Base-by-base conservation (phyloP, 768 basidiomycete genomes). In the Tricholoma sp. region DNA sequence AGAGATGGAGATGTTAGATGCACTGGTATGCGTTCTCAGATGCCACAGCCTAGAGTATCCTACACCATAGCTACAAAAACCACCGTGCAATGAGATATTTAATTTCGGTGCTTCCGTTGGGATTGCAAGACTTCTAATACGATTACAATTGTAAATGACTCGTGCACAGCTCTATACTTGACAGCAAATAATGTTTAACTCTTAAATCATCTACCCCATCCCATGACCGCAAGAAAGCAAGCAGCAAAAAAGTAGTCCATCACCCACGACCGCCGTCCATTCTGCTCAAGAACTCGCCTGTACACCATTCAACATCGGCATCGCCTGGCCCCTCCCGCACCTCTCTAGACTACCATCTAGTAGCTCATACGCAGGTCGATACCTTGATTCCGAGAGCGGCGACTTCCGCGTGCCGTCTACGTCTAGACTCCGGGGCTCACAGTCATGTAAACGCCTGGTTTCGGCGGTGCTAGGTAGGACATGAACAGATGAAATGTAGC, bases 321-420 rank as follows among this genome's bases (percentile, higher is more conserved):
- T 13, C 6, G 54, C 41, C 41, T 61, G 33, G 4, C 80, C 82
- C 33, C 88, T 74, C 9, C 88, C 88, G 10, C 80, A 85, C 41
- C 92, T 79, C 69, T 94, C 92, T 49, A 91, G 74, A 50, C 74
- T 74, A 20, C 81, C 89, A 64, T 95, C 91, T 33, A 74, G 64
- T 1, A 96, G 78, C 72, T 91, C 87, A 71, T 91, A 89, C 1
- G 94, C 93, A 1, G 93, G 93, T 29, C 77, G 76, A 66, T 89
- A 95, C 24, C 72, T 74, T 39, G 70, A 61, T 53, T 65, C 61
- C 6, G 50, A 55, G 17, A 58, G 44, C 36, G 63, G 50, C 10
- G 50, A 51, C 34, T 56, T 31, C 47, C 47, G 15, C 17, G 8
- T 36, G 17, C 50, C 52, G 49, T 54, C 59, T 59, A 56, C 51